Evolutionary conservation across 768 basidiomycete species (phyloP), one percentile per base, ranked within the genome.

Genomic region (Leccinum barrowsii): DNA sequence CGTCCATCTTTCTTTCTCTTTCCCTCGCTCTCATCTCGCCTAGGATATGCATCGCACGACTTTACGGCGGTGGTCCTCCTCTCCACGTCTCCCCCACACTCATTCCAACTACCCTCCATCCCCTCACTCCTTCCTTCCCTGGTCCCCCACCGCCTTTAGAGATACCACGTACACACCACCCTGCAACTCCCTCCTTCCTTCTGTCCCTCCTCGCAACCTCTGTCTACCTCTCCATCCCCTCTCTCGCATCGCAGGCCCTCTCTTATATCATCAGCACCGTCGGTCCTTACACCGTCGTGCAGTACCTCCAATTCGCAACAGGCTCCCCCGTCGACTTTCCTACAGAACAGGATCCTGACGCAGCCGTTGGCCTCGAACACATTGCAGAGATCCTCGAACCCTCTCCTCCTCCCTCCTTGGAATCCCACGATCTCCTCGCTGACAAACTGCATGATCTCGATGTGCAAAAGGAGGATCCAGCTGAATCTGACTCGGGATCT

Each of bases 161-260:
- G 1, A 64, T 73, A 2, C 85, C 89, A 4, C 61, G 72, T 0
- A 81, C 77, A 21, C 79, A 86, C 35, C 92, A 95, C 50, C 86
- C 86, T 0, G 90, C 87, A 1, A 84, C 87, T 1, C 92, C 94
- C 4, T 80, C 84, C 8, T 87, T 97, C 65, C 81, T 97, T 6
- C 78, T 94, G 13, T 94, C 93, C 4, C 80, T 97, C 15, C 83
- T 98, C 32, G 91, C 94, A 0, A 93, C 92, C 13, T 80, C 92
- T 1, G 82, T 91, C 21, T 97, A 92, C 71, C 84, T 98, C 21
- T 90, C 89, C 30, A 87, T 94, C 17, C 88, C 91, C 0, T 78
- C 84, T 5, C 70, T 94, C 19, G 84, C 89, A 10, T 84, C 88
- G 0, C 85, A 91, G 61, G 87, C 91, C 0, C 77, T 95, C n/a